phyloP scores from a whole-genome alignment of 768 basidiomycete genomes.

The Pulveroboletus sp. region DNA sequence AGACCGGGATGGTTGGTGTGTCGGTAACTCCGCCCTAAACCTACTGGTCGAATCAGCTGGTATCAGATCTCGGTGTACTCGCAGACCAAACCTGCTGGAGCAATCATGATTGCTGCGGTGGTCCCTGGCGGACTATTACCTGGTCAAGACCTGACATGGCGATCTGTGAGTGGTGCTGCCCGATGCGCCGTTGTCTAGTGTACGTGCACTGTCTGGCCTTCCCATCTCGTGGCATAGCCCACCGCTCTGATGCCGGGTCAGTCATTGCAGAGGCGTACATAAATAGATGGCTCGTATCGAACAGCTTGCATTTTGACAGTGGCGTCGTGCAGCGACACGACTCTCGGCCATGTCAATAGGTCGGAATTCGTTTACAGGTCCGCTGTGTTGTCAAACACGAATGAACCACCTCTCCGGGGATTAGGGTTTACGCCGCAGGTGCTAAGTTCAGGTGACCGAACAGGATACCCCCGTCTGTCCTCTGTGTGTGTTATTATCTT shows the following conservation, averaged over 20 bases:
- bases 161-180: conserved; percentile 21
- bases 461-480: conserved; percentile 9
- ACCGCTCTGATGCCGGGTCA: conserved; percentile 8
- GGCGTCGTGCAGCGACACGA: conserved; percentile 18
- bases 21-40: conserved; percentile 22
- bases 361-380: conserved; percentile 19
- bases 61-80: conserved; percentile 2
- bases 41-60: conserved; percentile 5
- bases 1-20: background rate
- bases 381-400: conserved; percentile 17
- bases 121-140: conserved; percentile 4
- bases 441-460: conserved; percentile 16
- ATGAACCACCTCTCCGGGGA: conserved; percentile 21
- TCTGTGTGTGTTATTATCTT: background rate
- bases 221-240: conserved; percentile 14
- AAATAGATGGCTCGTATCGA: conserved; percentile 13
- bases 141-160: conserved; percentile 7
- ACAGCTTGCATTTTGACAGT: conserved; percentile 17
- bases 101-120: background rate
- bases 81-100: conserved; percentile 2
- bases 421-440: conserved; percentile 22
- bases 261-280: conserved; percentile 17
- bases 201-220: background rate
- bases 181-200: conserved; percentile 17
- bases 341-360: conserved; percentile 8